Evolutionary conservation across 108 stramenopile species (phyloP).

Genomic region (Nitzschia inconspicua): DNA sequence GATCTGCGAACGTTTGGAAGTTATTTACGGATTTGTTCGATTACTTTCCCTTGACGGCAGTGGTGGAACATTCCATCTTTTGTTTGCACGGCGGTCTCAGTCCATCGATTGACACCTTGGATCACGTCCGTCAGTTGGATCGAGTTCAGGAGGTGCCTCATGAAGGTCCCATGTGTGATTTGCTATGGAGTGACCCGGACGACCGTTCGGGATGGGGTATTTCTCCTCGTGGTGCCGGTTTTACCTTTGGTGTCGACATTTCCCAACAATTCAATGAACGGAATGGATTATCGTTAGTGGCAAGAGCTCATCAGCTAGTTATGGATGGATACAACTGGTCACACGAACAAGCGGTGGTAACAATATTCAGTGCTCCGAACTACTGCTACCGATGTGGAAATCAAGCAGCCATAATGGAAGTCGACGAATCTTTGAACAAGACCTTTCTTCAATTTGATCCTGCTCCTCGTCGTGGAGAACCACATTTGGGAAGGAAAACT

Average conservation of each 20-base stretch:
- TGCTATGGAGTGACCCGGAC: conserved; percentile 98
- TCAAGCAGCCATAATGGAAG: conserved; percentile 98
- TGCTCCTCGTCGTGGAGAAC: conserved; percentile 96
- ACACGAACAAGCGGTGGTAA: conserved; percentile 93
- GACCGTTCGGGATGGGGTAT: conserved; percentile 97
- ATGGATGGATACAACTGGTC: conserved; percentile 99
- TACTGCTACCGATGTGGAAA: conserved; percentile 99
- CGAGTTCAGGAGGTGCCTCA: conserved; percentile 97
- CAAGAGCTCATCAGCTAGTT: conserved; percentile 91
- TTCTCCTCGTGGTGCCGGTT: conserved; percentile 95
- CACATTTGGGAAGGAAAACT: conserved; percentile 85
- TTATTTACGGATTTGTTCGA: conserved; percentile 96
- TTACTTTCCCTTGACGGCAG: conserved; percentile 93
- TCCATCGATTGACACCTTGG: conserved; percentile 92
- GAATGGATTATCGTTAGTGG: conserved; percentile 85
- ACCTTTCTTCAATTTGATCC: conserved; percentile 95
- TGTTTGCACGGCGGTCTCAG: conserved; percentile 95
- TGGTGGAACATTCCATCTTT: conserved; percentile 95
- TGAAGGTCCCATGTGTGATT: conserved; percentile 98
- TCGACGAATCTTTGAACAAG: conserved; percentile 88
- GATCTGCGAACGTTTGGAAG: conserved; percentile 97
- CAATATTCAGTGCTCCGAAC: conserved; percentile 98
- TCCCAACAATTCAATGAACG: conserved; percentile 85
- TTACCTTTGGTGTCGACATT: conserved; percentile 92
- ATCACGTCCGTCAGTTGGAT: conserved; percentile 95